Conservation (phyloP, 2,329 filamentous ascomycete genomes). For the Xylaria sp. region DNA sequence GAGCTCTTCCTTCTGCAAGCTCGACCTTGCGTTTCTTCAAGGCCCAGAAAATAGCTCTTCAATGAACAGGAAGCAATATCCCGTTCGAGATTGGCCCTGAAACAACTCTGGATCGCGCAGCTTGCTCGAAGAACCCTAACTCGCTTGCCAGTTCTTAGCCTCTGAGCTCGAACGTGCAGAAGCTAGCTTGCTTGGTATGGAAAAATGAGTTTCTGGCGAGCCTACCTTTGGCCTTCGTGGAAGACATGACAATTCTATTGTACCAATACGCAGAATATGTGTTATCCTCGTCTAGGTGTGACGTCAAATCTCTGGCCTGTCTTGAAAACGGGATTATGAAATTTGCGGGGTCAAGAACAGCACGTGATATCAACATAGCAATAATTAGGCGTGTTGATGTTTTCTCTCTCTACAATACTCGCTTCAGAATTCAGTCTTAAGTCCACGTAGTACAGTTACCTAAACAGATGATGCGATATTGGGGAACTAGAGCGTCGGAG, state of each 20-base stretch:
- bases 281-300: too few relatives aligned
- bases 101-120: background rate
- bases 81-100: background rate
- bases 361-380: background rate
- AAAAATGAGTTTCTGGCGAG: background rate
- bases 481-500: conserved; percentile 32
- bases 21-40: background rate
- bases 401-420: background rate
- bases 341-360: background rate
- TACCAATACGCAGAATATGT: too few relatives aligned
- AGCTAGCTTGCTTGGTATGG: background rate
- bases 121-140: background rate
- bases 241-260: background rate
- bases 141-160: background rate
- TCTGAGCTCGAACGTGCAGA: background rate
- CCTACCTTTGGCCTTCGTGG: background rate
- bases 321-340: too few relatives aligned
- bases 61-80: background rate
- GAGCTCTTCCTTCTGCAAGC: background rate
- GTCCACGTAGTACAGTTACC: background rate
- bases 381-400: background rate
- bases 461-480: conserved; percentile 32
- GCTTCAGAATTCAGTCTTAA: too few relatives aligned
- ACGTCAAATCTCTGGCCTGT: too few relatives aligned
- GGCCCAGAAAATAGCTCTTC: too few relatives aligned